Evolutionary conservation across 1,284 basidiomycete species (phyloP), one percentile per base, ranked within the genome.

Genomic region (Ganoderma lucidum): DNA sequence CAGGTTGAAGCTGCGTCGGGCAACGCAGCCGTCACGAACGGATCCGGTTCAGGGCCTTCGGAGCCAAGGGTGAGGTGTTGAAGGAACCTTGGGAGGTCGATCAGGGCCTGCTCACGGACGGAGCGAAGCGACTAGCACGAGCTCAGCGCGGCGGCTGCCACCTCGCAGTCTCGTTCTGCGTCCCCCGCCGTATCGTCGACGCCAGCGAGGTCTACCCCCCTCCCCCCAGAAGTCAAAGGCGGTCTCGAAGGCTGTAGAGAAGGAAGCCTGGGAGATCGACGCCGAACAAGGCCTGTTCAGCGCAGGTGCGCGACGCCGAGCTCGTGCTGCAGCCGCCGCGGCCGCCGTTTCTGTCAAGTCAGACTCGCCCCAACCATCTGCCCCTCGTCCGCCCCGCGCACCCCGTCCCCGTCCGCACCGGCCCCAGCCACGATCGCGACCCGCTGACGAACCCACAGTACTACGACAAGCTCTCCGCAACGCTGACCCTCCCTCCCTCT

Each of bases 201-300:
- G 32, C 23, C 75, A 17, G 28, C 53, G 23, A 23, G 30, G 32
- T n/a, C 65, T 75, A 35, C 35, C 15, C 65, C 79, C 10, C 59
- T 63, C 74, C 4, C 62, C 71, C 10, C 67, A 62, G 41, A 28
- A 58, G 53, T 39, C 51, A 71, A 76, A 61, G 59, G 17, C 35
- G 14, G 17, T 30, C 5, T 4, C 17, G 53, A 80, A 81, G 64
- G 83, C 81, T 45, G 77, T 85, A 0, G 78, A 84, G 35, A 93
- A 91, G 75, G 92, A 93, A 75, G 77, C 83, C 39, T 94, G 92
- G 92, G 92, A 94, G 74, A 85, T 93, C 37, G 92, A 93, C 72
- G 91, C 90, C 0, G 91, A 93, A 73, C 88, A 88, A 71, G 91
- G 91, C 0, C 76, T 93, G 56, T 77, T 90, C 53, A 93, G 91